A percentile compares a stretch with the other conserved stretches of the same genome.
Conservation (phyloP, 83 land plant species). For the Picea abies region DNA sequence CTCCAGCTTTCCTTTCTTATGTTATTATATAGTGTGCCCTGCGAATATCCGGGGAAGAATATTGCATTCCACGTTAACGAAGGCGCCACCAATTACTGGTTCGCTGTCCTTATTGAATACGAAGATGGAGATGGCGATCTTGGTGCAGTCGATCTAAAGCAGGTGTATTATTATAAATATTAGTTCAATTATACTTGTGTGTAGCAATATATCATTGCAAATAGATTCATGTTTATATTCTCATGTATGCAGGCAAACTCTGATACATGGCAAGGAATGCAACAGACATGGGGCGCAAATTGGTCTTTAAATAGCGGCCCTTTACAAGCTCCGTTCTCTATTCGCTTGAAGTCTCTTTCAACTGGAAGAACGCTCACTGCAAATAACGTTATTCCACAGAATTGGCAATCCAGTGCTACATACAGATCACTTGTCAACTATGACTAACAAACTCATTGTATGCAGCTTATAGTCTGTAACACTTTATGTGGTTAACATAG, state of each 20-base stretch:
- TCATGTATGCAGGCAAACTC: too few species aligned
- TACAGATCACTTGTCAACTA: constrained; percentile 7
- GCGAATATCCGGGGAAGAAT: constrained; percentile 61
- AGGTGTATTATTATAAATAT: background rate
- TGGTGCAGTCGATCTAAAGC: background rate
- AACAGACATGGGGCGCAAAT: too few species aligned
- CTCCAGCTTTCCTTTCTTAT: too few species aligned
- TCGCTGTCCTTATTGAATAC: constrained; percentile 66
- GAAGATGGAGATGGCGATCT: constrained; percentile 28
- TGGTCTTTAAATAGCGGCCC: background rate
- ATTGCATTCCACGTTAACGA: constrained; percentile 77
- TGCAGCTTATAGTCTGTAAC: too few species aligned
- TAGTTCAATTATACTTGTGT: too few species aligned
- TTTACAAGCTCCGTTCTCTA: background rate
- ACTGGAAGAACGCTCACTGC: background rate
- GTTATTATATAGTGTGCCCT: constrained; percentile 16
- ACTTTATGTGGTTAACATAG: too few species aligned
- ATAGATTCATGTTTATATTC: too few species aligned
- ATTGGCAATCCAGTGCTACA: constrained; percentile 1
- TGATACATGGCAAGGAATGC: constrained; percentile 24
- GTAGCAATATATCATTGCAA: too few species aligned
- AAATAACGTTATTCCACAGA: background rate
- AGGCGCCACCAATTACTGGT: constrained; percentile 74
- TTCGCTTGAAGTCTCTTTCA: background rate
- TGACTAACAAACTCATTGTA: background rate